Evolutionary conservation across 2,329 filamentous ascomycete genomes (phyloP).

Genomic region (Clonostachys chloroleuca): DNA sequence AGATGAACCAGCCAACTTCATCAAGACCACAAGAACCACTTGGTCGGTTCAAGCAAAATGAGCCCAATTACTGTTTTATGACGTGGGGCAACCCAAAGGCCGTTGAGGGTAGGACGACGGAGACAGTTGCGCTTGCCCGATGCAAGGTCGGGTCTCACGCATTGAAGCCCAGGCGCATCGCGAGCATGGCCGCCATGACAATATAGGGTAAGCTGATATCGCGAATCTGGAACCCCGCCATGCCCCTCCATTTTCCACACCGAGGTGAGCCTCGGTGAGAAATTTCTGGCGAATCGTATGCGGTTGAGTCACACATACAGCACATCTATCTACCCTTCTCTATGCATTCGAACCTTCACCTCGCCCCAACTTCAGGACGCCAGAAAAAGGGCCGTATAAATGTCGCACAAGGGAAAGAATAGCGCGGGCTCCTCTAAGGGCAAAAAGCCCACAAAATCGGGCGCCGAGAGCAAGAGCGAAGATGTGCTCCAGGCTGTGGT

Average conservation of each 20-base stretch:
- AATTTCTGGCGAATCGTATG: neutral
- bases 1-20: too few relatives aligned
- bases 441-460: conserved; percentile 47
- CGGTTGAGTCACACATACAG: too few relatives aligned
- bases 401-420: conserved; percentile 42
- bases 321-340: too few relatives aligned
- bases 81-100: too few relatives aligned
- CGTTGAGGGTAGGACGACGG: too few relatives aligned
- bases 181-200: too few relatives aligned
- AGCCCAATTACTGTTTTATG: too few relatives aligned
- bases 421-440: conserved; percentile 35
- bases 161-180: too few relatives aligned
- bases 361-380: neutral
- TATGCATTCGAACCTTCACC: neutral
- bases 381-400: conserved; percentile 9
- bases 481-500: conserved; percentile 55
- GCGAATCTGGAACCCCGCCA: neutral
- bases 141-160: too few relatives aligned
- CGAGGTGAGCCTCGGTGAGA: neutral
- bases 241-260: neutral
- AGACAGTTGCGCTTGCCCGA: too few relatives aligned
- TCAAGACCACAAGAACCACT: too few relatives aligned
- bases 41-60: too few relatives aligned
- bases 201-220: neutral
- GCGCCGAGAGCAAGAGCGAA: conserved; percentile 50